Percentiles rank a stretch among this genome's conserved stretches.
These are phyloP conservation scores for Lentinula edodes DNA, from an alignment of 768 basidiomycete species.

Conservation along the genomic window DNA sequence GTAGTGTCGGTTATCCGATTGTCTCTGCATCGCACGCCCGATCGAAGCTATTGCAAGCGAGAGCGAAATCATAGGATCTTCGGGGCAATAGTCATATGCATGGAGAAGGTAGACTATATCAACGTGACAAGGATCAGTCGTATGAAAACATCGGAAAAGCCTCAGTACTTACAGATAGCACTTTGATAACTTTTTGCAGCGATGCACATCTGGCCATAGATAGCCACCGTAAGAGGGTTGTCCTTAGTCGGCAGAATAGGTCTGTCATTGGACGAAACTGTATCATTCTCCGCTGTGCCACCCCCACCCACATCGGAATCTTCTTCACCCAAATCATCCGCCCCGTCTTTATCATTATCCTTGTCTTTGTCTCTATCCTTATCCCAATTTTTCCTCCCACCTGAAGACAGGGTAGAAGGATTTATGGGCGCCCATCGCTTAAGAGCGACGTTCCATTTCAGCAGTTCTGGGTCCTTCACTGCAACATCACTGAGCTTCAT, in stretches of 20 bases:
- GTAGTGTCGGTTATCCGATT: slow-evolving; percentile 91
- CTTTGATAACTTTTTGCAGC: slow-evolving; percentile 85
- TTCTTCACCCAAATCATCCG: slow-evolving; percentile 20
- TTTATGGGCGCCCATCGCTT: slow-evolving; percentile 50
- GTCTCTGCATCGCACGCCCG: slow-evolving; percentile 88
- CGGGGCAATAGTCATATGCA: slow-evolving; percentile 77
- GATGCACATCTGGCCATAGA: slow-evolving; percentile 84
- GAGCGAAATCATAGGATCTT: slow-evolving; percentile 84
- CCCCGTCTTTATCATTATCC: slow-evolving; percentile 34
- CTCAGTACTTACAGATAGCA: slow-evolving; percentile 67
- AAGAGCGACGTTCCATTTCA: slow-evolving; percentile 57
- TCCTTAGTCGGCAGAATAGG: slow-evolving; percentile 57
- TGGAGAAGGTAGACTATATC: slow-evolving; percentile 78
- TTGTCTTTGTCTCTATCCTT: slow-evolving; percentile 26
- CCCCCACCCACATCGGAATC: slow-evolving; percentile 28
- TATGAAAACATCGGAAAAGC: not conserved
- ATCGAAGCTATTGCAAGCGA: slow-evolving; percentile 80
- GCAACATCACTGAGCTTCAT: slow-evolving; percentile 64
- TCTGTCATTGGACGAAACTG: slow-evolving; percentile 9
- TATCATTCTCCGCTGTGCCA: slow-evolving; percentile 9
- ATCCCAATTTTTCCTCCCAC: slow-evolving; percentile 36
- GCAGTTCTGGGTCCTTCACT: slow-evolving; percentile 51
- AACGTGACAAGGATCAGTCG: not conserved
- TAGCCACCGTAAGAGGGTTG: slow-evolving; percentile 62
- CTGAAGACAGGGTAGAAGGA: slow-evolving; percentile 25